phyloP scores from a whole-genome alignment of 805 yeast genomes.

The Dipodascopsis tothii region DNA sequence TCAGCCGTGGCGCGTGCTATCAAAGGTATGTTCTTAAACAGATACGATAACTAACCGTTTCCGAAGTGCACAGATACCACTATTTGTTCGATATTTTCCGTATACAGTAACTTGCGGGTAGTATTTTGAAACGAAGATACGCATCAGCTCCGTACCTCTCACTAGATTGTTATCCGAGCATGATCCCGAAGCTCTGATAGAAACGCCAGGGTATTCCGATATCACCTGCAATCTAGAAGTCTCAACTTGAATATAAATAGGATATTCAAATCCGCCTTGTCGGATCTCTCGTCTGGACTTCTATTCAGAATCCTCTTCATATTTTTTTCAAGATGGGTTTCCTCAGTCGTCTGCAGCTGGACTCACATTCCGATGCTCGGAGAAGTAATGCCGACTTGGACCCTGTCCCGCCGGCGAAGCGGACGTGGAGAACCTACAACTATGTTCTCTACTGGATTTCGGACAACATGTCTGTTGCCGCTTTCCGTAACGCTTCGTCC shows the following conservation, averaged over 20 bases:
- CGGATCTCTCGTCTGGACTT: background rate
- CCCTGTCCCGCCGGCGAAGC: constrained; percentile 27
- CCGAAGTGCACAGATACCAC: too few species aligned
- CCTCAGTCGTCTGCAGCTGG: background rate
- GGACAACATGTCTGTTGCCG: constrained; percentile 31
- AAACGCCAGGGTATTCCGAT: too few species aligned
- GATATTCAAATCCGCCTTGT: background rate
- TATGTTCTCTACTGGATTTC: constrained; percentile 28
- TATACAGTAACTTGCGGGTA: too few species aligned
- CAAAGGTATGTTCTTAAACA: too few species aligned
- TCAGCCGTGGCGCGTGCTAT: too few species aligned
- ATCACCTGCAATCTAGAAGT: background rate
- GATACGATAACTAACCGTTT: too few species aligned
- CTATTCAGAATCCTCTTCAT: background rate
- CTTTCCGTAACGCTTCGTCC: constrained; percentile 39
- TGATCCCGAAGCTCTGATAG: too few species aligned
- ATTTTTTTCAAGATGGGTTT: background rate
- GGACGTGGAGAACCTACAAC: constrained; percentile 43
- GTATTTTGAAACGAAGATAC: too few species aligned
- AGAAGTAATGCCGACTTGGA: constrained; percentile 29
- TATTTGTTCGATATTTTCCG: too few species aligned
- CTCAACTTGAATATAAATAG: background rate
- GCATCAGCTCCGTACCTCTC: too few species aligned
- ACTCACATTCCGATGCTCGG: constrained; percentile 44
- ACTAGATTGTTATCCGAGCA: too few species aligned